Evolutionary conservation across 225 moss, liverwort and hornwort genomes (phyloP), one percentile per base, ranked within the genome.

Genomic region (Asterella californica): DNA sequence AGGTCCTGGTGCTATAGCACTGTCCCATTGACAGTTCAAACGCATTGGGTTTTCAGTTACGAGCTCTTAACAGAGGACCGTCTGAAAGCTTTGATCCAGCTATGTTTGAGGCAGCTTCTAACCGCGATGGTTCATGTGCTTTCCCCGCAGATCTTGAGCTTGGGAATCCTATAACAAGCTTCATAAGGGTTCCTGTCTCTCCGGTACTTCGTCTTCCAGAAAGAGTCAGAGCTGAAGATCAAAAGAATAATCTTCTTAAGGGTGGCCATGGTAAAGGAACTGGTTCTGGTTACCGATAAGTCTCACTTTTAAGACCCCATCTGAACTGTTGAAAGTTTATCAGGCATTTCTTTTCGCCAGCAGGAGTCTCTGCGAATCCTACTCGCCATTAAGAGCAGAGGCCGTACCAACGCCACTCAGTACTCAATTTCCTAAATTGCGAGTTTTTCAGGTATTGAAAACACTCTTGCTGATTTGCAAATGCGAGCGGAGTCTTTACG

Each of bases 171-270:
- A 89, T 92, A 78, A 92, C 74, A 82, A 78, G 65, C 52, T 86
- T 91, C 77, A 83, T 96, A 83, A 85, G 92, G 22, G 92, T 96
- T 84, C 82, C 82, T 50, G 82, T 89, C 34, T 89, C 91, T 79
- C 89, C 85, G 49, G 89, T 85, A 64, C 84, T 89, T 55, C 90
- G 90, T 10, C 76, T 88, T 10, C 92, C 86, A 29, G 88, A 88
- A 34, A 88, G 94, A 80, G 85, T 96, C 55, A 91, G 76, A 70
- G 86, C 83, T 10, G 88, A 91, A 0, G 84, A 94, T 54, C 94
- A 96, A 36, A 92, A 84, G 70, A 77, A 36, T 42, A 83, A 88
- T 53, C 83, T 88, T 68, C 59, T 84, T 9, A 88, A 88, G 70
- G 87, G 87, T 53, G 87, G 87, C 48, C 84, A 88, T 52, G 87